Conservation (phyloP, 176 grass and related monocot species). For the Neostapfia colusana region DNA sequence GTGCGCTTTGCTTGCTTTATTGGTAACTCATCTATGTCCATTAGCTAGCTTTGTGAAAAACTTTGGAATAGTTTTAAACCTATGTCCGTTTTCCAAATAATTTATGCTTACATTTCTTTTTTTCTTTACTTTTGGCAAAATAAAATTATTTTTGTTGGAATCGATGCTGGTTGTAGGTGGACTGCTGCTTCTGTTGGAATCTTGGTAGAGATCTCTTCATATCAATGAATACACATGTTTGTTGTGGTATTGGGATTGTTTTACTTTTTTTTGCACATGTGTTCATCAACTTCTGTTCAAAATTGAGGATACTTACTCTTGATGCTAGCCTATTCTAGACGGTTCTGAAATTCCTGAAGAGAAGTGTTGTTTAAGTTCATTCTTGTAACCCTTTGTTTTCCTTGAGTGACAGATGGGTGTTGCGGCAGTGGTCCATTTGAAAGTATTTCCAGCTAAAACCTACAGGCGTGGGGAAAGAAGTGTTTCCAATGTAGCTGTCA, state of each 20-base stretch:
- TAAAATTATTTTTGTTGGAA: no score
- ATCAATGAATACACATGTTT: no score
- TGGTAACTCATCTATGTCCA: slow-evolving; percentile 12
- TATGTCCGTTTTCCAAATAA: neutral
- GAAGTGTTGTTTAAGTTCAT: slow-evolving; percentile 16
- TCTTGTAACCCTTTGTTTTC: slow-evolving; percentile 12
- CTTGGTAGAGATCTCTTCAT: no score
- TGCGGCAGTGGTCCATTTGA: slow-evolving; percentile 85
- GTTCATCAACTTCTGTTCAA: neutral
- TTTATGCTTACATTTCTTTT: slow-evolving; percentile 6
- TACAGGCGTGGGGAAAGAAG: slow-evolving; percentile 78
- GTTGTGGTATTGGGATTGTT: neutral
- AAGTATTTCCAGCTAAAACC: slow-evolving; percentile 90
- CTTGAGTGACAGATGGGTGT: slow-evolving; percentile 79
- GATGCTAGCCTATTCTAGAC: neutral
- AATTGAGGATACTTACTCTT: slow-evolving; percentile 3
- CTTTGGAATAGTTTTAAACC: neutral
- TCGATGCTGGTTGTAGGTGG: no score
- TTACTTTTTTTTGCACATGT: neutral
- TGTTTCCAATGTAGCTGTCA: slow-evolving; percentile 73
- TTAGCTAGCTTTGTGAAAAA: slow-evolving; percentile 5
- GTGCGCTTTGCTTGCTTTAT: slow-evolving; percentile 9
- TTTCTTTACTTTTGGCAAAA: neutral
- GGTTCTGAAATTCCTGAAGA: neutral
- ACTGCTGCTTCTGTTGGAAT: no score